Percentiles rank a stretch among this genome's conserved stretches.
phyloP scores from a whole-genome alignment of 305 asterid species.

The Fraxinus paxiana region DNA sequence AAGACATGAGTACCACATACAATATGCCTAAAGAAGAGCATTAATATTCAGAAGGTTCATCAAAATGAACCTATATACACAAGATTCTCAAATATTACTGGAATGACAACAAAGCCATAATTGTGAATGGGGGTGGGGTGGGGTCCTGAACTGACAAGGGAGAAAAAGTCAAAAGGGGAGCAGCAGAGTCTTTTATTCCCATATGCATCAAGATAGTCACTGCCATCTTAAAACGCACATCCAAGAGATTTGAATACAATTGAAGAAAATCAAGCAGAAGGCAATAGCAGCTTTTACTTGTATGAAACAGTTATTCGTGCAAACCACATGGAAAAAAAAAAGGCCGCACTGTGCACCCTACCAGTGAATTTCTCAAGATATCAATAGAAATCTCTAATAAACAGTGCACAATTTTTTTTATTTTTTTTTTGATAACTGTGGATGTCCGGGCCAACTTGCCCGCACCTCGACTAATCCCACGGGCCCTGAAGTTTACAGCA shows the following conservation, averaged over 20 bases:
- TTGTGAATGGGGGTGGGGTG: background rate
- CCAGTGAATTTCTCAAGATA: background rate
- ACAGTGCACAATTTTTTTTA: background rate
- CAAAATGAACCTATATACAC: no score
- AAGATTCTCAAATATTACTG: background rate
- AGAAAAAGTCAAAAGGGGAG: background rate
- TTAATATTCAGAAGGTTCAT: background rate
- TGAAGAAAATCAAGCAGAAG: background rate
- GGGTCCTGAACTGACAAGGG: background rate
- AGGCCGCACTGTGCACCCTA: background rate
- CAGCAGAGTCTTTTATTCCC: background rate
- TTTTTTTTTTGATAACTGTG: no score
- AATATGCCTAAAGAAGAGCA: background rate
- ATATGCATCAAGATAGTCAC: background rate
- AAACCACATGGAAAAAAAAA: background rate
- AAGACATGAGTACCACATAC: background rate
- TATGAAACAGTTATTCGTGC: background rate
- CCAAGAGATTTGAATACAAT: background rate
- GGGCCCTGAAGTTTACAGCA: no score
- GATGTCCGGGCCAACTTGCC: no score
- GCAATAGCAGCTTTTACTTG: background rate
- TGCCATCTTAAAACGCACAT: background rate
- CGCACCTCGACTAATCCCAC: no score
- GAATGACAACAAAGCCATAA: background rate
- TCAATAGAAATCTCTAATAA: background rate